These are phyloP conservation scores for Amanita exitialis DNA, from an alignment of 768 basidiomycete genomes.

Conservation along the genomic window DNA sequence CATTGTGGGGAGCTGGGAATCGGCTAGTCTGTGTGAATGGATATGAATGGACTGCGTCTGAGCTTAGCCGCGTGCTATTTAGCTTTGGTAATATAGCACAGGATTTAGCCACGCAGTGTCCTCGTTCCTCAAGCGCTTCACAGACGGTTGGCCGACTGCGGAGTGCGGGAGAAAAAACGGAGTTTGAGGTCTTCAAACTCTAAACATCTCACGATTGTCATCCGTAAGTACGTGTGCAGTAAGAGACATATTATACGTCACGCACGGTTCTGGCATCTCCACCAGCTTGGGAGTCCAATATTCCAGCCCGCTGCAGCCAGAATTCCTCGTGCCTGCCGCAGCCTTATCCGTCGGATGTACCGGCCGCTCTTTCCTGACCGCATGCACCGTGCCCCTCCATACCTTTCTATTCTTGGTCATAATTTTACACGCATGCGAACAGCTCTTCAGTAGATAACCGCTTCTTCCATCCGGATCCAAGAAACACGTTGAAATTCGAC, in stretches of 20 bases:
- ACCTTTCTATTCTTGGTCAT: neutral
- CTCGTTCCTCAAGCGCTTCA: neutral
- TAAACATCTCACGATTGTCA: neutral
- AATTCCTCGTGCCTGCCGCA: too few relatives aligned
- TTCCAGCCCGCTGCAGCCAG: too few relatives aligned
- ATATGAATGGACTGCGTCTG: neutral
- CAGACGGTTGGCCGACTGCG: neutral
- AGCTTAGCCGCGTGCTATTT: neutral
- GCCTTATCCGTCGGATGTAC: too few relatives aligned
- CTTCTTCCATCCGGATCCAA: neutral
- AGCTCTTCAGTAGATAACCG: neutral
- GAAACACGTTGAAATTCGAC: neutral
- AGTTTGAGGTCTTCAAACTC: neutral
- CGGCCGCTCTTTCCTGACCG: too few relatives aligned
- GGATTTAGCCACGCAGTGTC: neutral
- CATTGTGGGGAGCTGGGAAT: neutral
- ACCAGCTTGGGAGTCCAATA: too few relatives aligned
- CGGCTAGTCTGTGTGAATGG: neutral
- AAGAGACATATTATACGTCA: too few relatives aligned
- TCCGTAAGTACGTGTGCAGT: too few relatives aligned
- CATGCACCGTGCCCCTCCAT: neutral
- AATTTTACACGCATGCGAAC: neutral
- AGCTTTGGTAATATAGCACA: neutral
- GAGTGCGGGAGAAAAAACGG: neutral
- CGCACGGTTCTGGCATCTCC: too few relatives aligned